phyloP scores from a whole-genome alignment of 176 grass and related monocot species.

The Oryza brachyantha region DNA sequence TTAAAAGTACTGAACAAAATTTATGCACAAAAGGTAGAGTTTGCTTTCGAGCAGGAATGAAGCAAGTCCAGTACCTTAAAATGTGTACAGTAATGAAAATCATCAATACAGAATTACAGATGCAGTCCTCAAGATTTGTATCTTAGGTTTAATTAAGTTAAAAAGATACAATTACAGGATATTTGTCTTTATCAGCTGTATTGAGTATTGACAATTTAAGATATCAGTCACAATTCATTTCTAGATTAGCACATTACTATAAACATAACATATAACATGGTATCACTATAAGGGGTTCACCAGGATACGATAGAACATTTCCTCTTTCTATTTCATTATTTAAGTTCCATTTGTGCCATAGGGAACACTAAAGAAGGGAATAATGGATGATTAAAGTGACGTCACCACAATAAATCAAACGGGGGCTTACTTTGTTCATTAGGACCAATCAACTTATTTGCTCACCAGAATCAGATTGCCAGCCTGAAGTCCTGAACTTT shows the following conservation, averaged over 20 bases:
- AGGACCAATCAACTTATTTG: neutral
- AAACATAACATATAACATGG: neutral
- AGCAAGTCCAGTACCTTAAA: neutral
- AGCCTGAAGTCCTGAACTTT: neutral
- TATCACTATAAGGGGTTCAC: neutral
- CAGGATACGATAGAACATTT: neutral
- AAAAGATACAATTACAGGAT: neutral
- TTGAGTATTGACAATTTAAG: neutral
- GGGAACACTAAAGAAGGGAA: neutral
- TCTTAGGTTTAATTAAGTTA: neutral
- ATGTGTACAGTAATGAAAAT: neutral
- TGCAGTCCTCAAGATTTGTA: neutral
- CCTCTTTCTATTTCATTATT: neutral
- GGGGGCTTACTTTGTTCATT: neutral
- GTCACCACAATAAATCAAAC: neutral
- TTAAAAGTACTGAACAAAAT: conserved; percentile 2
- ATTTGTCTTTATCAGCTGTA: neutral
- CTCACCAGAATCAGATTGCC: neutral
- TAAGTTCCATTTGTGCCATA: neutral
- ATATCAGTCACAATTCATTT: neutral
- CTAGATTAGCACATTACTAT: neutral
- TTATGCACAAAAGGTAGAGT: neutral
- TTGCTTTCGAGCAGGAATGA: conserved; percentile 28
- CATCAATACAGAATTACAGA: conserved; percentile 14
- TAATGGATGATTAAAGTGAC: neutral